phyloP scores from a whole-genome alignment of 768 basidiomycete species.

The Pleurotus sapidus region DNA sequence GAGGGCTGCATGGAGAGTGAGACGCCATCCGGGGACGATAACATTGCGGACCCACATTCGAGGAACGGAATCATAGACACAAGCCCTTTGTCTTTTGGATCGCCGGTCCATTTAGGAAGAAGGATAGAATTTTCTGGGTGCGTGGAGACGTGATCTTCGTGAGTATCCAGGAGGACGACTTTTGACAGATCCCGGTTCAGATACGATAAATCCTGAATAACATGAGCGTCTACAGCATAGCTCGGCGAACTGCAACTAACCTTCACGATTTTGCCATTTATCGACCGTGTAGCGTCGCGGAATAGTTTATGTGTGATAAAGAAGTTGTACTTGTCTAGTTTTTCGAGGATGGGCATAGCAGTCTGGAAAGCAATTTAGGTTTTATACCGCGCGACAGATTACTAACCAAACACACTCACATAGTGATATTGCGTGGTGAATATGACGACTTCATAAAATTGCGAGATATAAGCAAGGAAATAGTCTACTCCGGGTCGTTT shows the following conservation, averaged over 20 bases:
- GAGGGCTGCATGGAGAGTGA: conserved; percentile 58
- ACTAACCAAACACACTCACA: conserved; percentile 41
- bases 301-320: conserved; percentile 89
- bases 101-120: conserved; percentile 84
- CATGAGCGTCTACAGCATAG: not conserved
- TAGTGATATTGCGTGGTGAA: conserved; percentile 91
- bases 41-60: conserved; percentile 60
- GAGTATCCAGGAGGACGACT: conserved; percentile 84
- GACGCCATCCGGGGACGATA: not conserved
- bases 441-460: conserved; percentile 97
- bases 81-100: conserved; percentile 65
- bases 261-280: conserved; percentile 85
- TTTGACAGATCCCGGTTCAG: conserved; percentile 92
- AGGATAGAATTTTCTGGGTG: conserved; percentile 90
- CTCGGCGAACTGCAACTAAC: conserved; percentile 28
- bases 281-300: conserved; percentile 85
- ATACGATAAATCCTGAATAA: conserved; percentile 78
- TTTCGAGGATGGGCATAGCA: conserved; percentile 83
- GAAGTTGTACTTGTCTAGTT: conserved; percentile 91
- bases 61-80: conserved; percentile 96
- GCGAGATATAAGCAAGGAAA: conserved; percentile 94
- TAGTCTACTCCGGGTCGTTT: conserved; percentile 98
- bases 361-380: conserved; percentile 46
- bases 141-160: conserved; percentile 69
- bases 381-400: too few relatives aligned